Evolutionary conservation across 2,329 filamentous ascomycete genomes (phyloP), one percentile per base, ranked within the genome.

Genomic region (Penicillium digitatum): DNA sequence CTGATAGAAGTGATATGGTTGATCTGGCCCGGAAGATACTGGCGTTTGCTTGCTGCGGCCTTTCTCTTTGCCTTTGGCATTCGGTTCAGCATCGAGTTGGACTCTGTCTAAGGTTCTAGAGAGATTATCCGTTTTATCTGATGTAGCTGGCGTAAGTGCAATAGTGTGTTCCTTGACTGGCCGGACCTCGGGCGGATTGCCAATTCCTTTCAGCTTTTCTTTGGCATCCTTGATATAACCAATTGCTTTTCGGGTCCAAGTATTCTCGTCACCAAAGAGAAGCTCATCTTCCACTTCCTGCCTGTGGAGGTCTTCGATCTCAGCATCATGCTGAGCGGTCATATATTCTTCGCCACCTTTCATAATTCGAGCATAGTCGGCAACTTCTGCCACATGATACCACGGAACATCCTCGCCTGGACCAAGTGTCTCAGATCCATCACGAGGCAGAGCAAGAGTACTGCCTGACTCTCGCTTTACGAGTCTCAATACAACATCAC

Each of bases 331-430:
- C 68, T 97, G 89, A 50, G 84, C 80, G 12, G 78, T 70, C 87
- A 99, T 93, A 69, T 99, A 99, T 32, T 88, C 86, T 65, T 88
- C 85, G 5, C 90, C 93, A 7, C 92, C 94, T 70, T 93, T 95
- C 89, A 99, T 96, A 52, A 97, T 87, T 37, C 92, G 85, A 16
- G 92, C 90, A 72, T 96, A 99, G 70, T 99, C 94, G 69, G 95
- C 82, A 34, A 96, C 91, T 66, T 96, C 95, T 10, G 90, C 91
- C 6, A 90, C 90, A 74, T 94, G 91, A 71, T 95, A 90, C 94
- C 94, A 99, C 0, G 94, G 94, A 34, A 97, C 84, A 66, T 92
- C 88, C 48, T 93, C 86, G 9, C 83, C 83, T 20, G 83, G 81
- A 29, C 82, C 81, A 27, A 90, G 78, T 8, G 84, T 80, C 61